phyloP scores from a whole-genome alignment of 345 rosid species.

The Dipteronia dyeriana region DNA sequence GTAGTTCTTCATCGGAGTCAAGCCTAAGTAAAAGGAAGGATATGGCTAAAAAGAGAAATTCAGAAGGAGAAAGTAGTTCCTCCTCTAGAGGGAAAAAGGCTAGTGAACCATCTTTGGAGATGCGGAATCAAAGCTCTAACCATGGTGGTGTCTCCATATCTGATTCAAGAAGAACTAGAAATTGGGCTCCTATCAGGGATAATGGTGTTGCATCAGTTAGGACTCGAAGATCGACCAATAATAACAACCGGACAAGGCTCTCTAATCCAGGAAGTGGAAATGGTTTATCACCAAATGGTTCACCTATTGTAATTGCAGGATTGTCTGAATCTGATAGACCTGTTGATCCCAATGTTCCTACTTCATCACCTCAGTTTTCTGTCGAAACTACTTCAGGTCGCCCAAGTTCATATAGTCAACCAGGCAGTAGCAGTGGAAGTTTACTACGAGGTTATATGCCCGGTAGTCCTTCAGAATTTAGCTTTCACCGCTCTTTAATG shows the following conservation, averaged over 20 bases:
- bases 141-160: constrained; percentile 54
- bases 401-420: constrained; percentile 30
- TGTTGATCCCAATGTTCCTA: constrained; percentile 45
- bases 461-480: constrained; percentile 57
- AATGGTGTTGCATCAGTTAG: constrained; percentile 42
- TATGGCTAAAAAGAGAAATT: constrained; percentile 44
- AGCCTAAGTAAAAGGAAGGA: constrained; percentile 44
- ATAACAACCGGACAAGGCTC: constrained; percentile 43
- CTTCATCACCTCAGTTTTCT: constrained; percentile 34
- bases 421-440: constrained; percentile 41
- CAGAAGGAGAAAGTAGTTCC: constrained; percentile 70
- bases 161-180: constrained; percentile 61
- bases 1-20: constrained; percentile 55
- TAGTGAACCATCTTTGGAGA: constrained; percentile 48
- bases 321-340: constrained; percentile 45
- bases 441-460: constrained; percentile 46
- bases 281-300: constrained; percentile 33
- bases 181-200: constrained; percentile 44
- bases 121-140: constrained; percentile 36
- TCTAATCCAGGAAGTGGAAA: constrained; percentile 47
- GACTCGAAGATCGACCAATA: constrained; percentile 48
- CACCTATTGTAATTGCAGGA: constrained; percentile 37
- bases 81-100: constrained; percentile 58
- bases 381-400: constrained; percentile 30
- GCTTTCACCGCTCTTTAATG: constrained; percentile 39